Conservation (phyloP, 768 basidiomycete genomes). For the Amanita subjunquillea region DNA sequence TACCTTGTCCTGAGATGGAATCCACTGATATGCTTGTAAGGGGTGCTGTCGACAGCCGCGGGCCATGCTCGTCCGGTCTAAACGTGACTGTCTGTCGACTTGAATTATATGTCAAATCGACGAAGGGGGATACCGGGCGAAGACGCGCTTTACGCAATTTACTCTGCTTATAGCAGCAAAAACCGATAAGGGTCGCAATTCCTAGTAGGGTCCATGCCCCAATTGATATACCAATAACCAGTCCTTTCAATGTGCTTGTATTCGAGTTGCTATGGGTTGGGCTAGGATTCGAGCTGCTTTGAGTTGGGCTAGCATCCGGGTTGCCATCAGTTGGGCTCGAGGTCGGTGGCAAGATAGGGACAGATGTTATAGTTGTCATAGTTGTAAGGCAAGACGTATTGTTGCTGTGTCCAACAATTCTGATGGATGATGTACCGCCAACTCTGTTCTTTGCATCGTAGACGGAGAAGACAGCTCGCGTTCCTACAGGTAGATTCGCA, state of each 20-base stretch:
- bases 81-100: neutral
- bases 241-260: neutral
- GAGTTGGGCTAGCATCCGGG: no score
- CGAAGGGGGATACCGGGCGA: neutral
- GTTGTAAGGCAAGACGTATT: conserved; percentile 14
- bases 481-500: conserved; percentile 17
- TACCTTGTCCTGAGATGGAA: neutral
- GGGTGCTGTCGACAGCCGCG: conserved; percentile 3
- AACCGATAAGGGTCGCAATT: neutral
- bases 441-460: conserved; percentile 14
- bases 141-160: neutral
- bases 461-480: conserved; percentile 14
- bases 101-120: conserved; percentile 1
- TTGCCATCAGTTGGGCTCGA: no score
- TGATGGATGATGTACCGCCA: conserved; percentile 16
- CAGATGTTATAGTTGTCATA: neutral
- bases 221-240: conserved; percentile 3
- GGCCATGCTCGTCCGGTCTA: conserved; percentile 8
- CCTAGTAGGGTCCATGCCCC: neutral
- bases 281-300: neutral
- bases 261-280: neutral
- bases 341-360: no score
- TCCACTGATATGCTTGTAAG: neutral
- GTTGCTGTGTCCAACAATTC: conserved; percentile 11
- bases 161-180: neutral